Evolutionary conservation across 2,329 filamentous ascomycete genomes (phyloP).

Genomic region (Ramichloridium luteum): DNA sequence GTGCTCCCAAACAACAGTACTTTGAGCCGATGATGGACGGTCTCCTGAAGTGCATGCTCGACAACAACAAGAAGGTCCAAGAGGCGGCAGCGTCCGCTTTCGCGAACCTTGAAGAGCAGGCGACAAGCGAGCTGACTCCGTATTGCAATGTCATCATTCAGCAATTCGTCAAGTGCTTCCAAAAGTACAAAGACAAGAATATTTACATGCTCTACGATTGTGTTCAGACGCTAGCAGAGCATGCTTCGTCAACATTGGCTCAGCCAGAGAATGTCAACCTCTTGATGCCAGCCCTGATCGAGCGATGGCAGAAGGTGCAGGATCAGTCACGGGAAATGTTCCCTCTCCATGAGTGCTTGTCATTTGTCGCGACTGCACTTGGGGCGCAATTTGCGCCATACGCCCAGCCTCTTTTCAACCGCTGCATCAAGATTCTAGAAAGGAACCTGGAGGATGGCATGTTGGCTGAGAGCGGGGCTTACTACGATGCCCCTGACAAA

Average conservation of each 20-base stretch:
- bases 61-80: constrained; percentile 95
- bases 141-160: constrained; percentile 84
- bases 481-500: constrained; percentile 74
- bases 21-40: constrained; percentile 98
- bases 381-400: constrained; percentile 73
- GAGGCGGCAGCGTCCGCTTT: constrained; percentile 93
- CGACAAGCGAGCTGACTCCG: constrained; percentile 64
- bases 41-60: constrained; percentile 85
- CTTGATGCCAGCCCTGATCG: constrained; percentile 85
- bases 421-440: constrained; percentile 86
- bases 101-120: constrained; percentile 89
- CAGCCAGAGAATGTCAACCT: constrained; percentile 66
- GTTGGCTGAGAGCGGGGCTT: constrained; percentile 51
- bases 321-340: constrained; percentile 91
- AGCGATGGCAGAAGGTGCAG: constrained; percentile 72
- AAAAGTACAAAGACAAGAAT: constrained; percentile 94
- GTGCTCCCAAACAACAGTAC: constrained; percentile 57
- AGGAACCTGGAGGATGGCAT: constrained; percentile 75
- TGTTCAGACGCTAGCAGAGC: constrained; percentile 89
- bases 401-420: constrained; percentile 68
- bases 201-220: constrained; percentile 99
- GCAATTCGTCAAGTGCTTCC: constrained; percentile 86
- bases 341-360: constrained; percentile 87
- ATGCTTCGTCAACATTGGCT: constrained; percentile 72
- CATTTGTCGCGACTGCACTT: constrained; percentile 82